Evolutionary conservation across 1,284 basidiomycete genomes (phyloP), one percentile per base, ranked within the genome.

Genomic region (Megacollybia platyphylla): DNA sequence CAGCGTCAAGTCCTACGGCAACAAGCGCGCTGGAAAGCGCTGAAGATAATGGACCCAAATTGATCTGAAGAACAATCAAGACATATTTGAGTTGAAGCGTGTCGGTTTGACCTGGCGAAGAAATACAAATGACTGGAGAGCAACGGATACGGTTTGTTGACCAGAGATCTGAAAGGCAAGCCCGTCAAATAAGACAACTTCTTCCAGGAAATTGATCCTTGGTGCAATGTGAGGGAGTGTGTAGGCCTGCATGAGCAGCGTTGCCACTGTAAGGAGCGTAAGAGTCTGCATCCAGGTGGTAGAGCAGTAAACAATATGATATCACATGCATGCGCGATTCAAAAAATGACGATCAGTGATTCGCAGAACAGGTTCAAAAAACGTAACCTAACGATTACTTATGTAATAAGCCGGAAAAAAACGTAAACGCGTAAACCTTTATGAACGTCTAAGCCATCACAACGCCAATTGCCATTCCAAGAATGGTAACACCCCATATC

Each of bases 171-270:
- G 57, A 42, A 62, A 64, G 1, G 59, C 60, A 2, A 59, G 57
- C 2, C 59, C 57, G 40, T 65, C 61, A 45, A 64, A 62, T n/a
- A 64, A 51, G 26, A 64, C 52, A 27, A 63, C 54, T 17, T 67
- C 68, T 20, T 41, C 20, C 7, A 41, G 40, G 11, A 29, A 9
- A 24, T 41, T 41, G 2, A 41, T 41, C 9, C 28, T 24, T 9
- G 15, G 31, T 10, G 27, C 13, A 15, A 13, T 17, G 31, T 24
- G 8, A 24, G 31, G 18, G 18, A 34, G 27, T 29, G 31, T 13
- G 40, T 10, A 41, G 4, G 40, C 40, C 8, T 41, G n/a, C 6
- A 28, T 34, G 28, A 20, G 28, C 28, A 41, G 28, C 28, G 32
- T 28, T n/a, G 27, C 24, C 5, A 4, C n/a, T n/a, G 29, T 17